Evolutionary conservation across 169 alveolate species (phyloP).

Genomic region (Plasmodium chabaudi): DNA sequence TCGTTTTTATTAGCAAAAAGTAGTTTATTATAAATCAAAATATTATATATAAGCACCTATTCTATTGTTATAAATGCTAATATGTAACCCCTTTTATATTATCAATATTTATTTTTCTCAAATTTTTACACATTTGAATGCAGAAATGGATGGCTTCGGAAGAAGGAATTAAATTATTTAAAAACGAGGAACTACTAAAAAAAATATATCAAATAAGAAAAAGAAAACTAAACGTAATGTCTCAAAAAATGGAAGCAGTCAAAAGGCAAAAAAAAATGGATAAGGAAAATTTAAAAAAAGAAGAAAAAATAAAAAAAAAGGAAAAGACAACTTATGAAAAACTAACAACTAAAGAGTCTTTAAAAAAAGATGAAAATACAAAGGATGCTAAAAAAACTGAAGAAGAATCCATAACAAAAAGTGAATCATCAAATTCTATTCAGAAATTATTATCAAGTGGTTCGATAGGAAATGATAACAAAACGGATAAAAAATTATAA

Average conservation of each 20-base stretch:
- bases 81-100: neutral
- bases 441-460: constrained; percentile 23
- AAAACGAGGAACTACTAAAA: constrained; percentile 38
- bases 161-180: constrained; percentile 65
- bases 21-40: too few species aligned
- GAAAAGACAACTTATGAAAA: constrained; percentile 61
- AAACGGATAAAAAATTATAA: neutral
- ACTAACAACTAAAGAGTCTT: constrained; percentile 8
- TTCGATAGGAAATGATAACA: constrained; percentile 3
- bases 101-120: neutral
- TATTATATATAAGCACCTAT: too few species aligned
- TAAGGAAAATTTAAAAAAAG: constrained; percentile 63
- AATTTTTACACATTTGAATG: neutral
- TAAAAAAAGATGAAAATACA: constrained; percentile 35
- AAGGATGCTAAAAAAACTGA: constrained; percentile 16
- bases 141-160: constrained; percentile 77
- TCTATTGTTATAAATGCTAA: too few species aligned
- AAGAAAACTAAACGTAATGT: constrained; percentile 48
- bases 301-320: constrained; percentile 66
- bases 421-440: constrained; percentile 8
- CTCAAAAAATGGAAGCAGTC: constrained; percentile 62
- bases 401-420: constrained; percentile 9
- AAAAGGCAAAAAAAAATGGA: constrained; percentile 66
- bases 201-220: constrained; percentile 64
- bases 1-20: neutral